These are phyloP conservation scores for Sorghum bicolor DNA, from an alignment of 176 grass and related monocot species.

Conservation along the genomic window Sorghum_bicolor_NCBIv3 NC_012879.2:8250001-8250500, in stretches of 20 bases:
- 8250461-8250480: constrained; percentile 10
- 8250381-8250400: constrained; percentile 24
- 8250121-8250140: constrained; percentile 22
- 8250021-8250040: neutral
- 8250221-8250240: constrained; percentile 31
- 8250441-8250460: constrained; percentile 15
- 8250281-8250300: constrained; percentile 1
- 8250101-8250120: constrained; percentile 23
- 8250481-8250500: neutral
- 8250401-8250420: constrained; percentile 21
- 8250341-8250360: constrained; percentile 1
- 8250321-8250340: neutral
- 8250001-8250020: neutral
- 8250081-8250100: constrained; percentile 42
- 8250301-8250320: constrained; percentile 12
- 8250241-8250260: constrained; percentile 18
- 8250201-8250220: constrained; percentile 2
- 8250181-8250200: constrained; percentile 15
- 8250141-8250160: constrained; percentile 21
- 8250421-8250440: neutral
- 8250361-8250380: constrained; percentile 15
- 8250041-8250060: constrained; percentile 19
- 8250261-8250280: constrained; percentile 16
- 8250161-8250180: constrained; percentile 23
- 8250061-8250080: neutral